Evolutionary conservation across 1,284 basidiomycete genomes (phyloP).

Genomic region (Coriolopsis trogii): DNA sequence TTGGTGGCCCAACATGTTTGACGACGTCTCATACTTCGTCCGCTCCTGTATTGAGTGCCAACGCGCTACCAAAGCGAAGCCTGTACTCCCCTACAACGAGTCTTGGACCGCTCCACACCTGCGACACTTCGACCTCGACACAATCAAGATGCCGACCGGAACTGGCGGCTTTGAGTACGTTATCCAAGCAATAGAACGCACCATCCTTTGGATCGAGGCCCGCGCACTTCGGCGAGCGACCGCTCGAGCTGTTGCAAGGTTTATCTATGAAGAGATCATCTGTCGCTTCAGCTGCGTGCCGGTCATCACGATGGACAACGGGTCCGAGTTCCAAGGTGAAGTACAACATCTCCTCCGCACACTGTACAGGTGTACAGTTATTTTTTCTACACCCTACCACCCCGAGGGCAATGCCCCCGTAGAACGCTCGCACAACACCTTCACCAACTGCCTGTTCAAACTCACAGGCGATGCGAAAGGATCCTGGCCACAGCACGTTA

Average conservation of each 20-base stretch:
- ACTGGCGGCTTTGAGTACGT: constrained; percentile 22
- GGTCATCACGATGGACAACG: constrained; percentile 31
- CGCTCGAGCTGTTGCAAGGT: constrained; percentile 26
- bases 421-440: constrained; percentile 32
- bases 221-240: constrained; percentile 18
- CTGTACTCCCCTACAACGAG: constrained; percentile 23
- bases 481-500: constrained; percentile 29
- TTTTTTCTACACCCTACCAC: constrained; percentile 35
- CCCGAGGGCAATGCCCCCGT: constrained; percentile 36
- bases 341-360: constrained; percentile 20
- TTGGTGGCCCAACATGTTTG: constrained; percentile 38
- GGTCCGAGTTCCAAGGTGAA: constrained; percentile 34
- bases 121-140: not conserved
- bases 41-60: constrained; percentile 39
- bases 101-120: not conserved
- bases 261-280: constrained; percentile 36
- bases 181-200: constrained; percentile 29
- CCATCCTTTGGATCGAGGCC: constrained; percentile 34
- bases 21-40: constrained; percentile 34
- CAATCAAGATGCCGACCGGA: constrained; percentile 30
- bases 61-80: not conserved
- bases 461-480: constrained; percentile 18
- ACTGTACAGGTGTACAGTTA: constrained; percentile 7
- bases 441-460: constrained; percentile 29
- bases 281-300: constrained; percentile 33